phyloP scores from a whole-genome alignment of 2,329 filamentous ascomycete genomes.

The Verticillium alfalfae region DNA sequence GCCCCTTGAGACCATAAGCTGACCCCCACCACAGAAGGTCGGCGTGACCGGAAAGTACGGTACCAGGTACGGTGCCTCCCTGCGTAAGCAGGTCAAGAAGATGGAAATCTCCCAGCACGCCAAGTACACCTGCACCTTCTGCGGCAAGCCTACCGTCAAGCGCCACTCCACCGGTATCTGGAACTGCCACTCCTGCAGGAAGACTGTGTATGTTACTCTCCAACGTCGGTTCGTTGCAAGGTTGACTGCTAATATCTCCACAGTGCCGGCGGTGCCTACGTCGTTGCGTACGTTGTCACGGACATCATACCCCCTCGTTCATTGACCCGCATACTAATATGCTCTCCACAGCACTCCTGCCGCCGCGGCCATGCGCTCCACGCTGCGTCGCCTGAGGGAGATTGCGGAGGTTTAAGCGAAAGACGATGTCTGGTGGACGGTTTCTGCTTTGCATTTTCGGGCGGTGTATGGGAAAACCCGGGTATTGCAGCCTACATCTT shows the following conservation, averaged over 20 bases:
- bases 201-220: slow-evolving; percentile 54
- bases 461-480: slow-evolving; percentile 37
- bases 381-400: slow-evolving; percentile 93
- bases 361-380: slow-evolving; percentile 90
- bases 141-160: slow-evolving; percentile 93
- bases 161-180: slow-evolving; percentile 91
- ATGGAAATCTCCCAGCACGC: slow-evolving; percentile 99
- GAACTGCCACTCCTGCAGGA: slow-evolving; percentile 93
- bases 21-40: slow-evolving; percentile 63
- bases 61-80: slow-evolving; percentile 97
- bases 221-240: not conserved
- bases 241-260: slow-evolving; percentile 17
- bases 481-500: slow-evolving; percentile 36
- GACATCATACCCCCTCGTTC: not conserved
- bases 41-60: slow-evolving; percentile 96
- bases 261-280: slow-evolving; percentile 84
- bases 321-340: slow-evolving; percentile 18
- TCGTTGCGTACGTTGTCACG: slow-evolving; percentile 75
- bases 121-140: slow-evolving; percentile 97
- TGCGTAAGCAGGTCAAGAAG: slow-evolving; percentile 96
- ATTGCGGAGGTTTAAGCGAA: slow-evolving; percentile 83
- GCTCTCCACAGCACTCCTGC: slow-evolving; percentile 68
- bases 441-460: slow-evolving; percentile 40
- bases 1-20: not conserved
- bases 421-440: slow-evolving; percentile 18